Conservation (phyloP, 352 stramenopile genomes). For the Phytopythium vexans region DNA sequence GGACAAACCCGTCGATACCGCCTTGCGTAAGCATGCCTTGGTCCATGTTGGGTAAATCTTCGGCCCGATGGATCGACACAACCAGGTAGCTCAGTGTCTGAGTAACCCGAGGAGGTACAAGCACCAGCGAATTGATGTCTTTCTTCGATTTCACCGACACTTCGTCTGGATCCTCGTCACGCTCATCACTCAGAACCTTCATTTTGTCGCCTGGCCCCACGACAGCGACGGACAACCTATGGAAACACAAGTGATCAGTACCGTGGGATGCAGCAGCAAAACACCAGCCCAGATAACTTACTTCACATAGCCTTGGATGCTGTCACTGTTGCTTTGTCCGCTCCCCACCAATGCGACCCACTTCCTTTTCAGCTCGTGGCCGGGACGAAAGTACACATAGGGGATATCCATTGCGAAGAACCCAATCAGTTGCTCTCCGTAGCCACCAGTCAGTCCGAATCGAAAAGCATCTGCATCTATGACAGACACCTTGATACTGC, state of each 20-base stretch:
- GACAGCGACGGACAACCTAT: conserved; percentile 81
- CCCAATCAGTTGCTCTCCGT: conserved; percentile 76
- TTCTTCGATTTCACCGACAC: conserved; percentile 39
- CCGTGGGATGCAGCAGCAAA: conserved; percentile 3
- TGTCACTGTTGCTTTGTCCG: conserved; percentile 73
- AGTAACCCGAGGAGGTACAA: conserved; percentile 74
- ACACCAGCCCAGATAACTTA: conserved; percentile 17
- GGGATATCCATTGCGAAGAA: conserved; percentile 83
- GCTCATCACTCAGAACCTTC: conserved; percentile 46
- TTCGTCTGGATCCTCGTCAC: conserved; percentile 39
- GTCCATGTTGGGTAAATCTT: conserved; percentile 87
- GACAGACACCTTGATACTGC: conserved; percentile 79
- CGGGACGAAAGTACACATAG: conserved; percentile 79
- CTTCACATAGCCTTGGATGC: conserved; percentile 88
- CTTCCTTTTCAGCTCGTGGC: conserved; percentile 87
- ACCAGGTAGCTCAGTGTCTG: conserved; percentile 76
- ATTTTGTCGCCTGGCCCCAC: conserved; percentile 83
- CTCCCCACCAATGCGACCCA: conserved; percentile 88
- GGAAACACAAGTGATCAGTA: conserved; percentile 5
- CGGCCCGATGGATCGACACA: conserved; percentile 67
- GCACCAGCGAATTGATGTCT: conserved; percentile 76
- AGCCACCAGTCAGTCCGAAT: conserved; percentile 13
- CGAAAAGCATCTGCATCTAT: conserved; percentile 67
- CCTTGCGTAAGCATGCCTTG: conserved; percentile 52
- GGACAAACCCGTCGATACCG: conserved; percentile 83